Conservation (phyloP, 345 rosid species). For the Geranium rotundifolium region DNA sequence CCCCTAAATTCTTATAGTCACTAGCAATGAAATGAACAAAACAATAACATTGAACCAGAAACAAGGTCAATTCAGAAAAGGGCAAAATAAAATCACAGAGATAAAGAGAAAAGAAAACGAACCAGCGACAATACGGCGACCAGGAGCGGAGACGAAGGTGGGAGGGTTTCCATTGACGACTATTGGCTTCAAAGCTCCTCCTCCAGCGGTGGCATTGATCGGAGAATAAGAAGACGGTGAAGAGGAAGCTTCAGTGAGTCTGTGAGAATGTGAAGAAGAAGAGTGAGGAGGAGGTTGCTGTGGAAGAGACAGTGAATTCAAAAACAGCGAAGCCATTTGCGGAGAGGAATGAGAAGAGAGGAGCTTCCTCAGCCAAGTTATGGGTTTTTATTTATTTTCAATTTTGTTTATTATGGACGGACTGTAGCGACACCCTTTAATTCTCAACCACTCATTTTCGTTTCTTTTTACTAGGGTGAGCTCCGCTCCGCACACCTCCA, state of each 20-base stretch:
- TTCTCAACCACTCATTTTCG: too few species aligned
- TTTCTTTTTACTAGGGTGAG: too few species aligned
- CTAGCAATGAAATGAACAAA: too few species aligned
- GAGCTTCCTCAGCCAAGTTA: constrained; percentile 10
- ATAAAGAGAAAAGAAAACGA: constrained; percentile 5
- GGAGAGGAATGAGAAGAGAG: background rate
- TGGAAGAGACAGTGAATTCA: constrained; percentile 43
- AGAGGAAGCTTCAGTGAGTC: constrained; percentile 27
- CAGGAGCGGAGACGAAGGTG: constrained; percentile 84
- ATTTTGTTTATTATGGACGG: background rate
- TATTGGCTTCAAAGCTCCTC: constrained; percentile 45
- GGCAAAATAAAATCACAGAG: background rate
- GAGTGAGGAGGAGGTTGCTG: constrained; percentile 5
- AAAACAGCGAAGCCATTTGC: constrained; percentile 53
- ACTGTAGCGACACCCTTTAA: too few species aligned
- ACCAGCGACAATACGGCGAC: constrained; percentile 88
- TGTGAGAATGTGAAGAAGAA: constrained; percentile 34
- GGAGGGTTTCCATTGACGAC: constrained; percentile 67
- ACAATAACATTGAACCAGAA: too few species aligned
- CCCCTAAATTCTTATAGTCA: too few species aligned
- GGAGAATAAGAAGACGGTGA: constrained; percentile 15
- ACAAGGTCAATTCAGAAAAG: background rate
- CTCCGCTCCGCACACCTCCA: too few species aligned
- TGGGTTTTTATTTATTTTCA: background rate
- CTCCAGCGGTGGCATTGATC: constrained; percentile 10